Evolutionary conservation across 1,284 basidiomycete species (phyloP).

Genomic region (Rhodotorula sp.): DNA sequence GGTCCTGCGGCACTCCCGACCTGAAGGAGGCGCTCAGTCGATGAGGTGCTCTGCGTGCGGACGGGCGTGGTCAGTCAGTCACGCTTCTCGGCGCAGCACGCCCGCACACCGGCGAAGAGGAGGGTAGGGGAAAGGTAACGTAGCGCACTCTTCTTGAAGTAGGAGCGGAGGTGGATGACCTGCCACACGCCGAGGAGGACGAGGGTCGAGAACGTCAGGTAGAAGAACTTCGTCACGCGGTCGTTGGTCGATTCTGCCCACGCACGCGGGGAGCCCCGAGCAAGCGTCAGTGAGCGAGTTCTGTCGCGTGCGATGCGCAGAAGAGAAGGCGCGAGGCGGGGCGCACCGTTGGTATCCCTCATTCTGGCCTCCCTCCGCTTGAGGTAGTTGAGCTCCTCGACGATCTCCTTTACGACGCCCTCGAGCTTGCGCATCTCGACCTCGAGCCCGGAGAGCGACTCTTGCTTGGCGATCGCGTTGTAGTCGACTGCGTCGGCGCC

Average conservation of each 20-base stretch:
- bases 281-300: no score
- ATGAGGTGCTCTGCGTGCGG: constrained; percentile 33
- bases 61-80: background rate
- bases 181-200: constrained; percentile 90
- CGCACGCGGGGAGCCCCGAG: background rate
- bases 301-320: background rate
- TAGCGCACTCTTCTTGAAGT: constrained; percentile 42
- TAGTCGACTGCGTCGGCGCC: constrained; percentile 98
- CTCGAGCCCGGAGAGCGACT: constrained; percentile 91
- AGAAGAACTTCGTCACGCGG: constrained; percentile 90
- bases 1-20: no score
- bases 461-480: constrained; percentile 98
- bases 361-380: constrained; percentile 87
- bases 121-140: background rate
- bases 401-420: constrained; percentile 88
- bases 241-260: constrained; percentile 80
- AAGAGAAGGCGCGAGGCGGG: background rate
- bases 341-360: constrained; percentile 81
- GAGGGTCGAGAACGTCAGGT: constrained; percentile 79
- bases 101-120: no score
- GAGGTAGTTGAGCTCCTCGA: constrained; percentile 91
- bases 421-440: constrained; percentile 98
- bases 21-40: constrained; percentile 20
- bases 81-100: no score
- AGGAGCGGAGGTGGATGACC: constrained; percentile 76